Conservation (phyloP, 768 basidiomycete genomes). For the Macrolepiota dolichaula region DNA sequence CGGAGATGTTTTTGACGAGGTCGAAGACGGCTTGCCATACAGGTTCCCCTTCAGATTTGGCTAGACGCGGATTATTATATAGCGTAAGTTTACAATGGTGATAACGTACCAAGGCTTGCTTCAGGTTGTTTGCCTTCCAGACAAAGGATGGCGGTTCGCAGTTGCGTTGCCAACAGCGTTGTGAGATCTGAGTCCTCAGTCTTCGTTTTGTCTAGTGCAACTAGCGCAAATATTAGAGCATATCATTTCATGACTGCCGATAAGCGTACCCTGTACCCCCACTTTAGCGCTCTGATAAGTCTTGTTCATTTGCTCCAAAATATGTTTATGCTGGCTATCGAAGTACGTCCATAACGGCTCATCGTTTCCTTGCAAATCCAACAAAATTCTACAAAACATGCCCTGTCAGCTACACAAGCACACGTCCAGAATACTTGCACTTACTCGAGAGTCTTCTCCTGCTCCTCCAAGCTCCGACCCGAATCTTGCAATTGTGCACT, state of each 20-base stretch:
- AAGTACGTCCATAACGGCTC: constrained; percentile 97
- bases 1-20: constrained; percentile 85
- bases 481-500: constrained; percentile 80
- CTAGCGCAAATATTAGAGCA: constrained; percentile 30
- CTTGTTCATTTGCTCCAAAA: constrained; percentile 72
- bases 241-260: constrained; percentile 10
- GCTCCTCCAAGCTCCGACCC: constrained; percentile 80
- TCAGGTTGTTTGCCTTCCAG: constrained; percentile 68
- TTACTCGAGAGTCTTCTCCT: constrained; percentile 95
- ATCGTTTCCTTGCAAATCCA: constrained; percentile 82
- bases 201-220: constrained; percentile 38
- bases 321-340: constrained; percentile 87
- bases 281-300: constrained; percentile 51
- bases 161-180: constrained; percentile 46
- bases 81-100: not conserved
- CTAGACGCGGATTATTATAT: constrained; percentile 31
- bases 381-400: constrained; percentile 58
- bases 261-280: constrained; percentile 45
- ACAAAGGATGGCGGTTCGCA: constrained; percentile 57
- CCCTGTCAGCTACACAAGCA: not conserved
- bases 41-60: constrained; percentile 65
- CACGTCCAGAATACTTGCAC: constrained; percentile 20
- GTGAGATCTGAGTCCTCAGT: constrained; percentile 34
- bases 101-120: constrained; percentile 47
- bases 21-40: constrained; percentile 79